Percentiles rank a stretch among this genome's conserved stretches.
Evolutionary conservation across 208 protist genomes (phyloP).

Genomic region (Trypanosoma congolense): DNA sequence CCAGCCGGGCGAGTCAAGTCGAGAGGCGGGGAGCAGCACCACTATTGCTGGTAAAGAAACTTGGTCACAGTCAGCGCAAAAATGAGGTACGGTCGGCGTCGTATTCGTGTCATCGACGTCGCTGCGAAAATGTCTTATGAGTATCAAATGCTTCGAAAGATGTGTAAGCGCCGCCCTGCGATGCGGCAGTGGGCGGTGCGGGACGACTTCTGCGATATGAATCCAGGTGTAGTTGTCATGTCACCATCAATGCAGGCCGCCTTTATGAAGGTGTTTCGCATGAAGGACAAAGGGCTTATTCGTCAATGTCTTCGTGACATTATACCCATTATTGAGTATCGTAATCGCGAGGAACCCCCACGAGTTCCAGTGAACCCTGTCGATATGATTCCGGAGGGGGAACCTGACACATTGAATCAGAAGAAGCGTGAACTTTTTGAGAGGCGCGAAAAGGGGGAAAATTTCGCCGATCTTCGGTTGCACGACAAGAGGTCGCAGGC

Average conservation of each 20-base stretch:
- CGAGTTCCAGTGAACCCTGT: conserved; percentile 37
- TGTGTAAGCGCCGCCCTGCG: conserved; percentile 75
- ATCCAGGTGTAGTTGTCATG: conserved; percentile 83
- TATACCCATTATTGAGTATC: conserved; percentile 86
- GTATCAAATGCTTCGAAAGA: conserved; percentile 87
- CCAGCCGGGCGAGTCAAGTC: conserved; percentile 58
- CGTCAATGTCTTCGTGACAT: conserved; percentile 80
- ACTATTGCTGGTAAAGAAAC: conserved; percentile 75
- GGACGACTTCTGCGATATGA: conserved; percentile 85
- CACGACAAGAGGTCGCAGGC: conserved; percentile 78
- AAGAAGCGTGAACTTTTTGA: conserved; percentile 87
- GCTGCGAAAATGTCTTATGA: conserved; percentile 91
- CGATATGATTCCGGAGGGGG: conserved; percentile 77
- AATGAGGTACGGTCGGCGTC: conserved; percentile 71
- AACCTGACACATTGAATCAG: conserved; percentile 85
- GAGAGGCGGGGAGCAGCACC: conserved; percentile 41
- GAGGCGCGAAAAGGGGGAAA: conserved; percentile 66
- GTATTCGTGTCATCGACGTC: conserved; percentile 82
- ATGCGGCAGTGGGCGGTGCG: conserved; percentile 86
- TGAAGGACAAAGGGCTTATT: conserved; percentile 84
- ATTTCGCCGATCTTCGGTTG: conserved; percentile 57
- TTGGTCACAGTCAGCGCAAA: conserved; percentile 78
- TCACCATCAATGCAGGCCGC: conserved; percentile 88
- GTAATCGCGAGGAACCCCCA: conserved; percentile 68
- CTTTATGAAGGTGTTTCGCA: conserved; percentile 85